These are phyloP conservation scores for Paraurostyla sp. DNA, from an alignment of 73 alveolate genomes.

Conservation along the genomic window DNA sequence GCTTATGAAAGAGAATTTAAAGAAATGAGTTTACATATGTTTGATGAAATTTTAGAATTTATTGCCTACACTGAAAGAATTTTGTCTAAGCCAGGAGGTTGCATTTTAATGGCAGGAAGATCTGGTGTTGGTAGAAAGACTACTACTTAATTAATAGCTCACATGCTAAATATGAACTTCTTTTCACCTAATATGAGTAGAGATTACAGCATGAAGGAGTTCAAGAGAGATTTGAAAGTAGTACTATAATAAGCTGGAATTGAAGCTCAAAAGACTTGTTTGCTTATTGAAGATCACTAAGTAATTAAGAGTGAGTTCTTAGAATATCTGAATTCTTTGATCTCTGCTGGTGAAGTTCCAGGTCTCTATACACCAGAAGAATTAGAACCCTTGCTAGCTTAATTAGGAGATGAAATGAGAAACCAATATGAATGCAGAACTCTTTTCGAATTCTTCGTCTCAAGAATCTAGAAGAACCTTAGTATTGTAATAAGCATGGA, in stretches of 20 bases:
- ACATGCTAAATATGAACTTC: constrained; percentile 84
- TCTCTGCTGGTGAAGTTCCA: constrained; percentile 99
- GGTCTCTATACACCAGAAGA: constrained; percentile 99
- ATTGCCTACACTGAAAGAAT: constrained; percentile 86
- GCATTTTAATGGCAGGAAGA: constrained; percentile 97
- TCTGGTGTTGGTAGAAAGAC: constrained; percentile 99
- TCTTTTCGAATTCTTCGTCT: constrained; percentile 87
- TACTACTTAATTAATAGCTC: constrained; percentile 83
- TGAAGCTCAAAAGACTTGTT: constrained; percentile 89
- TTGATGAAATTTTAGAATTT: constrained; percentile 87
- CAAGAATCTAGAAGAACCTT: constrained; percentile 92
- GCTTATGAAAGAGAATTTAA: constrained; percentile 96
- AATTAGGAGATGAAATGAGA: constrained; percentile 85
- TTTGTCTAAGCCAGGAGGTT: constrained; percentile 82
- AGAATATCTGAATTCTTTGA: constrained; percentile 91
- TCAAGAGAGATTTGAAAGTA: constrained; percentile 96
- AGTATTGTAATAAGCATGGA: constrained; percentile 97
- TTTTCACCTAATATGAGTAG: constrained; percentile 85
- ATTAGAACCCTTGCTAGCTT: constrained; percentile 91
- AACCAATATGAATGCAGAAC: constrained; percentile 88
- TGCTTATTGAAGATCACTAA: constrained; percentile 98
- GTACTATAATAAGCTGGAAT: constrained; percentile 93
- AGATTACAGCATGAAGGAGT: constrained; percentile 90
- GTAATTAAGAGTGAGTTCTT: constrained; percentile 92
- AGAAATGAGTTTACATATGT: constrained; percentile 86